These are phyloP conservation scores for Rubus parviflorus DNA, from an alignment of 306 rosid genomes.

Conservation along the genomic window DNA sequence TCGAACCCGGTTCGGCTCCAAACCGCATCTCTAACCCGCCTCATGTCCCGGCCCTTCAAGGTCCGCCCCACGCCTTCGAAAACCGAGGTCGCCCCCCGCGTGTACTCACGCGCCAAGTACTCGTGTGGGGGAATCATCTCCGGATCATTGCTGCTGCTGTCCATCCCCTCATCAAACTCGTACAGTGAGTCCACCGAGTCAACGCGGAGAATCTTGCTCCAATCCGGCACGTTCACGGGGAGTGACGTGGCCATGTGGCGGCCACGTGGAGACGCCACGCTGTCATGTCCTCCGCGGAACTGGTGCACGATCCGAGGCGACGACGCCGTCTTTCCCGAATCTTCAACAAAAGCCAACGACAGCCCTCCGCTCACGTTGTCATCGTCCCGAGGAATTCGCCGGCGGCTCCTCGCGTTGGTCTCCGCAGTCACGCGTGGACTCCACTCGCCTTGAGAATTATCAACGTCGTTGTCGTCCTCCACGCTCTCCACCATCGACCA, in stretches of 20 bases:
- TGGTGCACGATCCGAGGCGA: slow-evolving; percentile 70
- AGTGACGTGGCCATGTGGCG: slow-evolving; percentile 68
- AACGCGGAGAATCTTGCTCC: slow-evolving; percentile 95
- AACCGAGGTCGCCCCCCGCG: slow-evolving; percentile 76
- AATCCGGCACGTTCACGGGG: slow-evolving; percentile 94
- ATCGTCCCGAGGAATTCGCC: slow-evolving; percentile 38
- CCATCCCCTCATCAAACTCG: slow-evolving; percentile 39
- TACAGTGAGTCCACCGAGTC: slow-evolving; percentile 75
- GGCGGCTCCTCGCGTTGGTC: slow-evolving; percentile 29
- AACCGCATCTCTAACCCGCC: slow-evolving; percentile 90
- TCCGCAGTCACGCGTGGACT: slow-evolving; percentile 23
- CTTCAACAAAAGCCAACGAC: slow-evolving; percentile 63
- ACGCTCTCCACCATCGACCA: slow-evolving; percentile 58
- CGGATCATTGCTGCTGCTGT: slow-evolving; percentile 41
- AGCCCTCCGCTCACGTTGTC: slow-evolving; percentile 51
- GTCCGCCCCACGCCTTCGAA: slow-evolving; percentile 96
- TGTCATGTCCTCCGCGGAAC: slow-evolving; percentile 52
- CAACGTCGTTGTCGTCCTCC: slow-evolving; percentile 20
- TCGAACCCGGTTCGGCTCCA: slow-evolving; percentile 98
- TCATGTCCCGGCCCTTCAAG: slow-evolving; percentile 89
- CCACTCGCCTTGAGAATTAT: slow-evolving; percentile 31
- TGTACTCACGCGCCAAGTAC: slow-evolving; percentile 74
- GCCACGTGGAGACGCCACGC: slow-evolving; percentile 38
- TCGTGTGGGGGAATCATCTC: slow-evolving; percentile 95
- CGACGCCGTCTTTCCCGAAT: slow-evolving; percentile 36